These are phyloP conservation scores for Rubroboletus satanas DNA, from an alignment of 768 basidiomycete genomes.

Conservation along the genomic window DNA sequence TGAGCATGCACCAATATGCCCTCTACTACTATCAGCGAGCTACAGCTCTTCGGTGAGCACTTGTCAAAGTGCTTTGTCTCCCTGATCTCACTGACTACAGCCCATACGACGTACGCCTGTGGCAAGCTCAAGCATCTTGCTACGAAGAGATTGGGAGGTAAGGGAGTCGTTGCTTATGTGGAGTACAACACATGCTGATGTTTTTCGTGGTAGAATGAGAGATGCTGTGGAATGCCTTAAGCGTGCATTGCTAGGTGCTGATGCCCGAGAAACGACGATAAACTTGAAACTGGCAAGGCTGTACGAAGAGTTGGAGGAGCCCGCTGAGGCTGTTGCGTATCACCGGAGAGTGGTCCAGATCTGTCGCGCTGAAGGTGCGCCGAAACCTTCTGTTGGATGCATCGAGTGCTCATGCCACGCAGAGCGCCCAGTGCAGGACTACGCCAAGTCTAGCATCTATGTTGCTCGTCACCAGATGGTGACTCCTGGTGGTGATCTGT, in stretches of 20 bases:
- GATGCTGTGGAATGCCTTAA: constrained; percentile 93
- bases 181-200: constrained; percentile 1
- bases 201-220: constrained; percentile 48
- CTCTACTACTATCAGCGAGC: constrained; percentile 96
- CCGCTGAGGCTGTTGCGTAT: constrained; percentile 66
- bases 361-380: constrained; percentile 45
- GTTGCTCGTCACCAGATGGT: constrained; percentile 78
- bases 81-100: constrained; percentile 36
- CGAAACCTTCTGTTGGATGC: constrained; percentile 5
- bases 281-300: constrained; percentile 72
- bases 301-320: constrained; percentile 63
- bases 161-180: constrained; percentile 15
- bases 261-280: constrained; percentile 70
- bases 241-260: constrained; percentile 80
- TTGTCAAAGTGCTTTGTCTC: not conserved
- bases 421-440: constrained; percentile 71
- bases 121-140: constrained; percentile 92
- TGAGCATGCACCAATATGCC: constrained; percentile 96
- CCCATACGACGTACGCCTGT: constrained; percentile 93
- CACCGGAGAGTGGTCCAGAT: constrained; percentile 79
- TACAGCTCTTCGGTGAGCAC: constrained; percentile 74
- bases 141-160: constrained; percentile 90
- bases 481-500: constrained; percentile 58
- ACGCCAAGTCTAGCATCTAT: constrained; percentile 78
- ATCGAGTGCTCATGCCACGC: constrained; percentile 15